Conservation (phyloP, 2,329 filamentous ascomycete genomes). For the Ceratocystis ficicola region DNA sequence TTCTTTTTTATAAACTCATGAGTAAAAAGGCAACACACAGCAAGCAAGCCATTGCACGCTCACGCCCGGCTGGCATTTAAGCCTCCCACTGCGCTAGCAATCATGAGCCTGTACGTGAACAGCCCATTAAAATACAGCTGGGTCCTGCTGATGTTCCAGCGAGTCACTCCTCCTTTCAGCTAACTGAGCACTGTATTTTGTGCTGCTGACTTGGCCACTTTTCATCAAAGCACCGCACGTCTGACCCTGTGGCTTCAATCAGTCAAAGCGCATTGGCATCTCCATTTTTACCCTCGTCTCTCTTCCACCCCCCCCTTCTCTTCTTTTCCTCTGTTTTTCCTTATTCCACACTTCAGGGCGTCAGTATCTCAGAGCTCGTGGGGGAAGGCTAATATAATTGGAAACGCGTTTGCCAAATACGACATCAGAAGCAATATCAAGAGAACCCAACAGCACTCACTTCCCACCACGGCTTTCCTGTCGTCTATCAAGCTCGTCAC, state of each 20-base stretch:
- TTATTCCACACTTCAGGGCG: not conserved
- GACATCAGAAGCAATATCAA: too few species aligned
- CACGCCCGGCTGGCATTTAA: too few species aligned
- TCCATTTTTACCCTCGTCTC: conserved; percentile 3
- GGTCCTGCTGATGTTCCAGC: not conserved
- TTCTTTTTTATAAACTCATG: not conserved
- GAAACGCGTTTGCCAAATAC: too few species aligned
- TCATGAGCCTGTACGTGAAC: too few species aligned
- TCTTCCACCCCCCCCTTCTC: not conserved
- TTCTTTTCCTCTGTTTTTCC: not conserved
- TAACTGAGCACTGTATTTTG: not conserved
- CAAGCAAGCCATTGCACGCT: too few species aligned
- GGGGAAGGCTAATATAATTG: not conserved
- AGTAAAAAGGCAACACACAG: too few species aligned
- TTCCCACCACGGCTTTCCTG: too few species aligned
- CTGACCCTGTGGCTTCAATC: not conserved
- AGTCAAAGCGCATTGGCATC: not conserved
- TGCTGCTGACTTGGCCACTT: conserved; percentile 2
- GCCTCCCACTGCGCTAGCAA: too few species aligned
- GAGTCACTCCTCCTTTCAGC: not conserved
- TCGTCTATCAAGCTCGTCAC: too few species aligned
- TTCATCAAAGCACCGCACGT: not conserved
- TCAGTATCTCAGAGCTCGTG: not conserved
- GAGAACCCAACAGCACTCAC: too few species aligned
- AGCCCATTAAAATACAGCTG: not conserved